These are phyloP conservation scores for Suillus weaverae DNA, from an alignment of 768 basidiomycete species.

Conservation along the genomic window DNA sequence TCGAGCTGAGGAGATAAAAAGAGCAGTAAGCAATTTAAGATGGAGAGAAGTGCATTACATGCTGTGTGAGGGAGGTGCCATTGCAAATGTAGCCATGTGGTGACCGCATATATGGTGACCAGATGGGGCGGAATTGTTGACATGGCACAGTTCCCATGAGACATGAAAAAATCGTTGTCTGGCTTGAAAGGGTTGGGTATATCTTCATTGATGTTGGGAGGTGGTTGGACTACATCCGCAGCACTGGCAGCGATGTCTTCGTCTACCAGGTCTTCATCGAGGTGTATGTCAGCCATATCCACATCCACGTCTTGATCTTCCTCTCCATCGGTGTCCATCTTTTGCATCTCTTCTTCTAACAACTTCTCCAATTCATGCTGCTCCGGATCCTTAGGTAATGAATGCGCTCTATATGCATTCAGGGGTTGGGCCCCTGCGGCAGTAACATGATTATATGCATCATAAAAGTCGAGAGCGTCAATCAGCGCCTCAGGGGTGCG, in stretches of 20 bases:
- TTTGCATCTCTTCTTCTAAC: background rate
- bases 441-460: too few relatives aligned
- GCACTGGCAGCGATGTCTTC: background rate
- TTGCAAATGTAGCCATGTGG: slow-evolving; percentile 28
- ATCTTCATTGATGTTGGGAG: slow-evolving; percentile 6
- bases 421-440: too few relatives aligned
- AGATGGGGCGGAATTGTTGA: slow-evolving; percentile 8
- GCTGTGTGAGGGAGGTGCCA: slow-evolving; percentile 28
- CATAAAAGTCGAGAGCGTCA: too few relatives aligned
- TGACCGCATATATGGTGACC: slow-evolving; percentile 22
- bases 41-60: slow-evolving; percentile 21
- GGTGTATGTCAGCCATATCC: background rate
- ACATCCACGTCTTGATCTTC: background rate
- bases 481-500: too few relatives aligned
- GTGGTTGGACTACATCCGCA: background rate
- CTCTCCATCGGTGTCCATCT: background rate
- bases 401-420: too few relatives aligned
- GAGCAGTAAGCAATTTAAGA: slow-evolving; percentile 15
- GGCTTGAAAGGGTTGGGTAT: slow-evolving; percentile 1
- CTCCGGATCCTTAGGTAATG: slow-evolving; percentile 5
- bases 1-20: slow-evolving; percentile 11
- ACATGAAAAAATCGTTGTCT: background rate
- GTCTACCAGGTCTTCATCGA: background rate
- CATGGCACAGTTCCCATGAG: slow-evolving; percentile 3
- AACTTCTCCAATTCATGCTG: background rate